Conservation (phyloP, 2,329 filamentous ascomycete species). For the Pseudogymnoascus sp. region DNA sequence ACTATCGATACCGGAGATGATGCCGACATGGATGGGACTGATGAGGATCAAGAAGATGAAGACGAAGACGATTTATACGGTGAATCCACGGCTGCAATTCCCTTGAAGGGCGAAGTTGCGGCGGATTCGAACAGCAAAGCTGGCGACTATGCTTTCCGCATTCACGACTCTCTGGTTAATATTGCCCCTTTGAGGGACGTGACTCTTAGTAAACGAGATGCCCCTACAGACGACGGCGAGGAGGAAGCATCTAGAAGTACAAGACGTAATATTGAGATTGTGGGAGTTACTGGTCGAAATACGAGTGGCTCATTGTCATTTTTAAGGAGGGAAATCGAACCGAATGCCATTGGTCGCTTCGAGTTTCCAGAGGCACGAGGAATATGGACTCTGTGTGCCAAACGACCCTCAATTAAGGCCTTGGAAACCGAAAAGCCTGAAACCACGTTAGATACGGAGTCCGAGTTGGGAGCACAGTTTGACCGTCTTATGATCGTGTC, state of each 20-base stretch:
- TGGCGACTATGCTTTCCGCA: slow-evolving; percentile 63
- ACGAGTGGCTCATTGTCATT: slow-evolving; percentile 64
- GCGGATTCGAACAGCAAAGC: slow-evolving; percentile 37
- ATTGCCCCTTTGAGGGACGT: slow-evolving; percentile 74
- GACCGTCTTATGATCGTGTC: slow-evolving; percentile 80
- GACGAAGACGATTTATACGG: slow-evolving; percentile 54
- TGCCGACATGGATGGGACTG: slow-evolving; percentile 35
- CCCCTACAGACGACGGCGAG: slow-evolving; percentile 39
- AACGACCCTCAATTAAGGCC: slow-evolving; percentile 57
- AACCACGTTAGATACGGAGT: slow-evolving; percentile 42
- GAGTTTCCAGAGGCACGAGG: slow-evolving; percentile 66
- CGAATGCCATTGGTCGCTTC: slow-evolving; percentile 61
- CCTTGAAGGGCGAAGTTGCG: slow-evolving; percentile 32
- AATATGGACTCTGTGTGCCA: slow-evolving; percentile 73
- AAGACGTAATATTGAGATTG: slow-evolving; percentile 51
- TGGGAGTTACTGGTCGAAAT: slow-evolving; percentile 56
- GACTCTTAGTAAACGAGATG: slow-evolving; percentile 54
- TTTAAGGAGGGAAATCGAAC: slow-evolving; percentile 70
- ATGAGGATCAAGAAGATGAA: slow-evolving; percentile 49
- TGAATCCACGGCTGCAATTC: slow-evolving; percentile 38
- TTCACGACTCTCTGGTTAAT: slow-evolving; percentile 71
- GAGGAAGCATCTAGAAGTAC: slow-evolving; percentile 39
- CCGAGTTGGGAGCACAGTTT: slow-evolving; percentile 53
- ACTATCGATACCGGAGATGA: slow-evolving; percentile 50
- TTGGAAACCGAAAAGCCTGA: slow-evolving; percentile 43